These are phyloP conservation scores for Sutorius australiensis DNA, from an alignment of 768 basidiomycete genomes.

Conservation along the genomic window DNA sequence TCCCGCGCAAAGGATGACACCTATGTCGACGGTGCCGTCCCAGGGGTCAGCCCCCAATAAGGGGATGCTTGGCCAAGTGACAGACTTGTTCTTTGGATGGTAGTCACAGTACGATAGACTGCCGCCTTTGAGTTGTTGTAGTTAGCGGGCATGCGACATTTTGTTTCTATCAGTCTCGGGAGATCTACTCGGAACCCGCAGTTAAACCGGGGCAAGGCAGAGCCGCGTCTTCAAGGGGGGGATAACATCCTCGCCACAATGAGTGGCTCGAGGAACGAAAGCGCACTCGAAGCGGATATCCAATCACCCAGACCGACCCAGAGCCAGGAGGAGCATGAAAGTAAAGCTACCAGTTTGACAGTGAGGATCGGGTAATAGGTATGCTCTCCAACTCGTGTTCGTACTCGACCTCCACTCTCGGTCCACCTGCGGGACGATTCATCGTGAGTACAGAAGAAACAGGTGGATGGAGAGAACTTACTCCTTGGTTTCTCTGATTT, in stretches of 20 bases:
- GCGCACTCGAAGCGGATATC: neutral
- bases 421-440: slow-evolving; percentile 48
- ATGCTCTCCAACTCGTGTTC: slow-evolving; percentile 84
- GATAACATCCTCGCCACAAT: no score
- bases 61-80: slow-evolving; percentile 67
- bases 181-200: neutral
- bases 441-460: slow-evolving; percentile 5
- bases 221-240: neutral
- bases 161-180: neutral
- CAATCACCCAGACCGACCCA: neutral
- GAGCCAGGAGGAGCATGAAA: neutral
- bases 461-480: slow-evolving; percentile 32
- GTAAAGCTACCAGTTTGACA: slow-evolving; percentile 50
- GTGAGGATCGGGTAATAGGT: slow-evolving; percentile 47
- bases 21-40: slow-evolving; percentile 7
- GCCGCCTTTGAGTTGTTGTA: neutral
- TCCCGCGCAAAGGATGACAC: slow-evolving; percentile 22
- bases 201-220: no score
- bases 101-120: slow-evolving; percentile 29
- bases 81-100: slow-evolving; percentile 82
- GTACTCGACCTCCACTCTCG: slow-evolving; percentile 93
- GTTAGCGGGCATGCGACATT: neutral
- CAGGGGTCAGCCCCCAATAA: slow-evolving; percentile 43
- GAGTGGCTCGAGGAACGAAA: neutral
- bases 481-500: slow-evolving; percentile 63